Base-by-base conservation (phyloP, 2,329 filamentous ascomycete species). In the Parastagonospora avenae region DNA sequence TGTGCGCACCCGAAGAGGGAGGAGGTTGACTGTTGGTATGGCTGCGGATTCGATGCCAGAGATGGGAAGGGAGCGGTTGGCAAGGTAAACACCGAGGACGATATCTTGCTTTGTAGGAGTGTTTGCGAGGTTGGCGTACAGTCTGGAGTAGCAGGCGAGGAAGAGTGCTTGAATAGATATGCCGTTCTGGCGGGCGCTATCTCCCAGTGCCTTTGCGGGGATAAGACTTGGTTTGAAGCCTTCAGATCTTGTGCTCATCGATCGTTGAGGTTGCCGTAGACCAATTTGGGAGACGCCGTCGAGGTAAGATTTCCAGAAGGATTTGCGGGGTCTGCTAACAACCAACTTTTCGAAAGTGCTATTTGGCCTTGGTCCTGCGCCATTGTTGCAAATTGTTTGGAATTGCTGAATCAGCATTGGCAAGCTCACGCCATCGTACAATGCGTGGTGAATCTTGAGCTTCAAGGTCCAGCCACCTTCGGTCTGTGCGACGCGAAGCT, bases 391-490 rank as follows among this genome's bases (percentile, higher is more conserved):
- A 31, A 77, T 57, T 4, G 63, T 54, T 54, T 79, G 71, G 10
- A 88, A 73, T 35, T 81, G 73, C 11, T 80, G 67, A 16, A 91
- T 76, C 5, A 96, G 74, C 0, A 80, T 68, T 1, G 86, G 83
- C 4, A 97, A 77, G 62, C 90, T 94, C 52, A 95, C 80, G 5
- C 87, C 92, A 69, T 97, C 93, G 66, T 97, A 97, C 0, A 97
- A 78, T 0, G 90, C 89, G 69, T 97, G 92, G 56, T 96, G 92
- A 4, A 97, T 87, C 24, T 79, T 77, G 2, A 81, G 74, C 39
- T 74, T 59, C 38, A 80, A 48, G 7, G 60, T 52, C 58, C 74
- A 77, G 12, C 71, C 70, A 19, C 47, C 48, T 2, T 55, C n/a
- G 1, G 54, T 65, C 40, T 67, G 59, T 16, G 63, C 67, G 6